Conservation (phyloP, 2,329 filamentous ascomycete species). For the Zelopaecilomyces penicillatus region DNA sequence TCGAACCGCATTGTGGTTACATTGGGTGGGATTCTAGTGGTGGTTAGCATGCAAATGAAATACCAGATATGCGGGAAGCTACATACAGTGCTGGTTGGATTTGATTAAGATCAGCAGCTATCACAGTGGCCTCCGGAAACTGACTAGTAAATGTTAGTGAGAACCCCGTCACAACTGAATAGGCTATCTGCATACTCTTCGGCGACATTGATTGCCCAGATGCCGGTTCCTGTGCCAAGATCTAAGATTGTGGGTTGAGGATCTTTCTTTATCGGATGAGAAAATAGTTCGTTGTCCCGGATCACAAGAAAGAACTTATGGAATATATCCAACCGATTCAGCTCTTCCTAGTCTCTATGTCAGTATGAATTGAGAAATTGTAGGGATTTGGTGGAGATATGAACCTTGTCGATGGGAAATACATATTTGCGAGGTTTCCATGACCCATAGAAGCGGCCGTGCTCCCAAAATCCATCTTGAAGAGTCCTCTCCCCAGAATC, state of each 20-base stretch:
- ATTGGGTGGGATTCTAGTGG: constrained; percentile 60
- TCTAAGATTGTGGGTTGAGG: constrained; percentile 42
- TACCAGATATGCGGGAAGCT: too few species aligned
- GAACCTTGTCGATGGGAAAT: constrained; percentile 57
- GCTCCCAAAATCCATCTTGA: constrained; percentile 38
- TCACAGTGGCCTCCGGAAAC: constrained; percentile 20
- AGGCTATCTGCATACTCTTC: constrained; percentile 43
- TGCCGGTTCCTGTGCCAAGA: constrained; percentile 79
- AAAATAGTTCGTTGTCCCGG: constrained; percentile 35
- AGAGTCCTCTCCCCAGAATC: constrained; percentile 12
- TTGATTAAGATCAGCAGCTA: constrained; percentile 32
- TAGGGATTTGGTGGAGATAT: not conserved
- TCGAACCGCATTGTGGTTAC: constrained; percentile 52
- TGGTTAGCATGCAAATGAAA: constrained; percentile 10
- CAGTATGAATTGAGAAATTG: constrained; percentile 3
- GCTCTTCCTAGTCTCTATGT: constrained; percentile 48
- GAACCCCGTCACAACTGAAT: not conserved
- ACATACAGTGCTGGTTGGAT: constrained; percentile 32
- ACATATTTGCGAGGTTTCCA: constrained; percentile 63
- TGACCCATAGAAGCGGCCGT: constrained; percentile 62
- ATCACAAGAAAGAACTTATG: constrained; percentile 67
- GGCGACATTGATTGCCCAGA: constrained; percentile 84
- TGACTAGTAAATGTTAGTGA: constrained; percentile 12
- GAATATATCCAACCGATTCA: constrained; percentile 72
- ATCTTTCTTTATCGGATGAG: constrained; percentile 10